Percentiles rank a stretch among this genome's conserved stretches.
Evolutionary conservation across 108 stramenopile genomes (phyloP).

Genomic region (Skeletonema menzelii): DNA sequence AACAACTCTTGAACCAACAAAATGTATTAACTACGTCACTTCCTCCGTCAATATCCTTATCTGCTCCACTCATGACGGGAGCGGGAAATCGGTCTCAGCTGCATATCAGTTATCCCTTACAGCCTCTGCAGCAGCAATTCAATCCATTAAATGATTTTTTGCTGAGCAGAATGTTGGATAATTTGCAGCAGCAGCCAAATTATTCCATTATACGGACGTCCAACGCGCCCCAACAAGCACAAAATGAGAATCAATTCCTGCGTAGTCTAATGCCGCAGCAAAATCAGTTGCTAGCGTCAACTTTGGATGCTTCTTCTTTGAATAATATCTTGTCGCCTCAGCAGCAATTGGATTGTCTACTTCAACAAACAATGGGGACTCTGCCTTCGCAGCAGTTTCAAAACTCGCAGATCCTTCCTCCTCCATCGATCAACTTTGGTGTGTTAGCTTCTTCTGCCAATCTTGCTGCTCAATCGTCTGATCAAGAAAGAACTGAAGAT

Average conservation of each 20-base stretch:
- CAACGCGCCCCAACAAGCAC: not conserved
- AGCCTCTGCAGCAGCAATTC: not conserved
- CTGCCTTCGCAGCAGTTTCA: not conserved
- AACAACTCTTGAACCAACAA: not conserved
- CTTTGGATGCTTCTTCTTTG: not conserved
- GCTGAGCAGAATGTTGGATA: not conserved
- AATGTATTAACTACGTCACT: not conserved
- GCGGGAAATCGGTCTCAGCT: too few species aligned
- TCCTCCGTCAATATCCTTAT: not conserved
- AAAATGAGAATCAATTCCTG: not conserved
- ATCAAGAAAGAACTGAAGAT: too few species aligned
- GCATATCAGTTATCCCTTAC: not conserved
- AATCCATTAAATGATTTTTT: not conserved
- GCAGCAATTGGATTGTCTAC: not conserved
- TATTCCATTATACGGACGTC: not conserved
- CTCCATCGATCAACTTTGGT: not conserved
- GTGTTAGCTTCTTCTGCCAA: not conserved
- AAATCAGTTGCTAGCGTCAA: not conserved
- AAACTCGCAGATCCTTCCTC: not conserved
- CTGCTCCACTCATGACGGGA: not conserved
- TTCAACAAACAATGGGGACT: not conserved
- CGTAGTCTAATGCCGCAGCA: not conserved
- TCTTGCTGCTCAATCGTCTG: not conserved
- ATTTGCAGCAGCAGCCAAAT: not conserved
- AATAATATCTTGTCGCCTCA: not conserved